Base-by-base conservation (phyloP, 768 basidiomycete species). In the Tubosaeta sp. region DNA sequence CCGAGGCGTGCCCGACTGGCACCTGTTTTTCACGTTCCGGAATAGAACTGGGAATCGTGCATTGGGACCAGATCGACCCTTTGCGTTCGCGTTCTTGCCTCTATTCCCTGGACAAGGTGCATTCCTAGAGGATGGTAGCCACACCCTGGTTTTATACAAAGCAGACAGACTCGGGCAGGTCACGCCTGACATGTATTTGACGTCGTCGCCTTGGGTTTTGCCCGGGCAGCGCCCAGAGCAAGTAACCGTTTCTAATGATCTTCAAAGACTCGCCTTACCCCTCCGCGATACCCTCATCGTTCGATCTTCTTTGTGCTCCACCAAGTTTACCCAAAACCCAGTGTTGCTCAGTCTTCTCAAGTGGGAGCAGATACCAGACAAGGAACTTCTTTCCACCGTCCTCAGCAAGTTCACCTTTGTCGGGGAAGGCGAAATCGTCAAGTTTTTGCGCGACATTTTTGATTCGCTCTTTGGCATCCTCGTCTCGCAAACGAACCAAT, bases 21-120 rank as follows among this genome's bases (percentile, higher is more conserved):
- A 97, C 64, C 71, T 98, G 13, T 97, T 95, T 77, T 90, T 98
- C 72, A 91, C 91, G 0, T 94, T 97, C 70, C 82, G 90, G 35
- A 86, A 91, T 63, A 85, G 86, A 32, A 72, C 71, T 39, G 77
- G 76, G 12, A 77, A 81, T 44, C 78, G 79, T 39, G 66, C 68
- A 14, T 60, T 66, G 49, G 76, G 71, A 34, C 63, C 71, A 3
- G 93, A 94, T 40, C 78, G 80, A 25, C 87, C 92, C 1, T 97
- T 94, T 59, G 95, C 93, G 1, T 96, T 95, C 60, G 92, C 87
- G 3, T 96, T 87, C 66, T 82, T 95, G 40, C 95, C 94, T 0
- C 75, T 98, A 5, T 87, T 91, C 59, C 83, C 84, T 0, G 83
- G 87, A 49, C 75, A 80, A 9, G 76, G 82, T 19, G 82, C 90